Base-by-base conservation (phyloP, 352 stramenopile species). In the Phytophthora nicotianae region DNA sequence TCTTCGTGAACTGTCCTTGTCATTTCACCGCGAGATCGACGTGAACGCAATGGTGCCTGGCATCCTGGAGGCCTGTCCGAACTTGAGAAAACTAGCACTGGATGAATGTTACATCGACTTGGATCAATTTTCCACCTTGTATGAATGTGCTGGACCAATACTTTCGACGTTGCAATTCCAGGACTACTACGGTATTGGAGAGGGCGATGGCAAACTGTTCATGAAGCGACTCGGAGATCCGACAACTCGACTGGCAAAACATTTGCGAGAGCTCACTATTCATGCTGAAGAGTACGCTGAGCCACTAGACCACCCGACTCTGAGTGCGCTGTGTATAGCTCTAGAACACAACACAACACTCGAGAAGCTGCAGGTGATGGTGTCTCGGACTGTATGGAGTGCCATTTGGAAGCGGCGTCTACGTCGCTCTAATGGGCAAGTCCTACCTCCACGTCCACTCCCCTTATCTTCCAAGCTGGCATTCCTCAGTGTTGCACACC, bases 161-260 rank as follows among this genome's bases (percentile, higher is more conserved):
- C 29, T 65, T 20, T n/a, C 13, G 4, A 49, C 47, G 38, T 14
- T 65, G n/a, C 4, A 60, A 2, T 60, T 67, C n/a, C 24, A 51
- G 19, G 50, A 67, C 51, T 40, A 45, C 14, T 67, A 61, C 43
- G 43, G 33, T 11, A 61, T 67, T 21, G 58, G 50, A 23, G 33
- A 48, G 17, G 35, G 50, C 1, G 45, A 67, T 29, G 50, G 58
- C 0, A 54, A 51, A 19, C 2, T 50, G 16, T 66, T 67, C 13
- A 59, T 59, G 45, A 67, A 61, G 24, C 32, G 26, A 33, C 50
- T 67, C n/a, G 41, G 50, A 50, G 58, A 67, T 38, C 24, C 42
- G 5, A 46, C 58, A 6, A 56, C 50, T 10, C 50, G 50, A 23
- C 9, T 67, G 14, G 50, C 50, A 4, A 67, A 51, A 35, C 32